phyloP scores from a whole-genome alignment of 2,329 filamentous ascomycete genomes.

The Elsinoe australis region DNA sequence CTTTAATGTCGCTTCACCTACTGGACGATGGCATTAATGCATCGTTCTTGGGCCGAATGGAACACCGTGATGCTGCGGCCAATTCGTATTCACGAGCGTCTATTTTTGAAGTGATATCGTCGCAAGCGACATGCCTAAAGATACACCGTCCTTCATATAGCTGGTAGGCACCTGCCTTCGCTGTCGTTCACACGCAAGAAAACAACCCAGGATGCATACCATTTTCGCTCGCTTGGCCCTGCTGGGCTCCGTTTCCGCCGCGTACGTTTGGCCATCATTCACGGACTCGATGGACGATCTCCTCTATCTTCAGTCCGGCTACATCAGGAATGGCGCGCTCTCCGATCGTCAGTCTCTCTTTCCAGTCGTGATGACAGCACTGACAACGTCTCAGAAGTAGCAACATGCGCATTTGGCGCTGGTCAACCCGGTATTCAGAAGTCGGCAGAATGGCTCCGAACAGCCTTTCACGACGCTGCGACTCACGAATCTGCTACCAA shows the following conservation, averaged over 20 bases:
- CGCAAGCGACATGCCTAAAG: too few relatives aligned
- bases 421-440: slow-evolving; percentile 5
- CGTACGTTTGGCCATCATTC: slow-evolving; percentile 4
- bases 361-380: background rate
- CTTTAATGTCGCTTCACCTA: background rate
- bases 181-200: background rate
- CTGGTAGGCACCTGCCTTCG: too few relatives aligned
- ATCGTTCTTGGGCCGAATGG: too few relatives aligned
- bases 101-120: too few relatives aligned
- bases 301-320: slow-evolving; percentile 1
- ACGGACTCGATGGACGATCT: slow-evolving; percentile 10
- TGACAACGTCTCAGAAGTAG: background rate
- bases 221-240: background rate
- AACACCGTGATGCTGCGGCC: too few relatives aligned
- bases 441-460: slow-evolving; percentile 29
- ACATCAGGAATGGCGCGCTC: slow-evolving; percentile 8
- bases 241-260: background rate
- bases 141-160: too few relatives aligned
- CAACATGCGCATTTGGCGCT: background rate
- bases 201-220: background rate
- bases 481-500: slow-evolving; percentile 27
- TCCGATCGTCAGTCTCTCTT: background rate
- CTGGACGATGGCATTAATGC: too few relatives aligned
- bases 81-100: too few relatives aligned
- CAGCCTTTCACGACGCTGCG: slow-evolving; percentile 32